Conservation (phyloP, 2,329 filamentous ascomycete species). For the Catunica adiposa region DNA sequence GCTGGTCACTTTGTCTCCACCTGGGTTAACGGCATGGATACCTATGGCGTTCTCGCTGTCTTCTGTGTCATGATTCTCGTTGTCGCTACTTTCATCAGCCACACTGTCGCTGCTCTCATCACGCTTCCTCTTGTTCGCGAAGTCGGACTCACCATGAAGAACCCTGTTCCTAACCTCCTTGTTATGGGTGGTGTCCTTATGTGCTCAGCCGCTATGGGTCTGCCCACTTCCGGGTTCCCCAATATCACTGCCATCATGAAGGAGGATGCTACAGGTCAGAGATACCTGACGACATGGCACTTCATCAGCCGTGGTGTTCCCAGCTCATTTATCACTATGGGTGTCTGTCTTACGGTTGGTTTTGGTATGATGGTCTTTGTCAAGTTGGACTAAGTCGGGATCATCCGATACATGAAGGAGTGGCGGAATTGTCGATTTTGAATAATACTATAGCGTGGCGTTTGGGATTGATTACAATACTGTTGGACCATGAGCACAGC, state of each 20-base stretch:
- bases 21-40: constrained; percentile 56
- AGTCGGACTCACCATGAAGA: constrained; percentile 68
- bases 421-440: background rate
- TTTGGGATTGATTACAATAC: no score
- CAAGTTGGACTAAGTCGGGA: constrained; percentile 33
- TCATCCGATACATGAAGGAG: background rate
- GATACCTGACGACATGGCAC: constrained; percentile 82
- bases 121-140: constrained; percentile 79
- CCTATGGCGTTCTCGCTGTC: constrained; percentile 75
- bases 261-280: constrained; percentile 82
- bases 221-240: constrained; percentile 91
- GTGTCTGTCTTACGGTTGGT: constrained; percentile 72
- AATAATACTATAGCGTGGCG: no score
- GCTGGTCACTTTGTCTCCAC: constrained; percentile 64
- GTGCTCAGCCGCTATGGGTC: constrained; percentile 89
- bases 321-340: constrained; percentile 63
- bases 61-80: constrained; percentile 75
- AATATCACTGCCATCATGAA: constrained; percentile 99
- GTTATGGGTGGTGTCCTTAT: constrained; percentile 93
- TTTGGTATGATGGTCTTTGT: constrained; percentile 77
- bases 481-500: no score
- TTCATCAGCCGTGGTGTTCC: constrained; percentile 91
- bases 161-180: constrained; percentile 83
- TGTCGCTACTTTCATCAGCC: constrained; percentile 92
- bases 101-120: constrained; percentile 91